phyloP scores from a whole-genome alignment of 495 filamentous ascomycete species.

The Aspergillus hancockii region DNA sequence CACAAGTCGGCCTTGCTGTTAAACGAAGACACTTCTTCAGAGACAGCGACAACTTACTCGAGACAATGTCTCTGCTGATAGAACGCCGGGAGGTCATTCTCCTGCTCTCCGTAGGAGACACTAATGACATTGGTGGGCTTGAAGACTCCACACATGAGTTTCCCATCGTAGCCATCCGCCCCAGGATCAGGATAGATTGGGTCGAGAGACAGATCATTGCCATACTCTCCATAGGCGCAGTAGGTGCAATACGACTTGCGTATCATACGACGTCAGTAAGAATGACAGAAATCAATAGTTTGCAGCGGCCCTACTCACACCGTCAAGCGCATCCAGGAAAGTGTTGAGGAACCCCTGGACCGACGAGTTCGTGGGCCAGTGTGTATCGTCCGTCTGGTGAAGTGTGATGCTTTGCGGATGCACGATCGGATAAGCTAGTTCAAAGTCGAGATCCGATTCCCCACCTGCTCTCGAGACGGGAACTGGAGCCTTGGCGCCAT shows the following conservation, averaged over 20 bases:
- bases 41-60: conserved; percentile 39
- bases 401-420: conserved; percentile 61
- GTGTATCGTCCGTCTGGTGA: conserved; percentile 59
- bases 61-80: conserved; percentile 59
- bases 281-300: not conserved
- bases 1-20: too few species aligned
- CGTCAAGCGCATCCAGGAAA: conserved; percentile 63
- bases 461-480: conserved; percentile 25
- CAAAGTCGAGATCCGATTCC: conserved; percentile 55
- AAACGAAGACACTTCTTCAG: not conserved
- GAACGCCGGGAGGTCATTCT: conserved; percentile 48
- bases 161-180: conserved; percentile 55
- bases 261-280: not conserved
- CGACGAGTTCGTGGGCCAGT: conserved; percentile 30
- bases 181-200: conserved; percentile 57
- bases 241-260: conserved; percentile 47
- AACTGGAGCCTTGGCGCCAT: conserved; percentile 43
- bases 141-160: conserved; percentile 61
- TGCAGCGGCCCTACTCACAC: conserved; percentile 15
- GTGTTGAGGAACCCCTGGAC: conserved; percentile 40
- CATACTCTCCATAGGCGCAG: conserved; percentile 11
- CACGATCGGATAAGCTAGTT: conserved; percentile 52
- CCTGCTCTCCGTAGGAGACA: conserved; percentile 57
- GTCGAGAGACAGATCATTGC: conserved; percentile 53
- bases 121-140: conserved; percentile 61